Conservation (phyloP, 768 basidiomycete genomes). For the Boletus sp. region DNA sequence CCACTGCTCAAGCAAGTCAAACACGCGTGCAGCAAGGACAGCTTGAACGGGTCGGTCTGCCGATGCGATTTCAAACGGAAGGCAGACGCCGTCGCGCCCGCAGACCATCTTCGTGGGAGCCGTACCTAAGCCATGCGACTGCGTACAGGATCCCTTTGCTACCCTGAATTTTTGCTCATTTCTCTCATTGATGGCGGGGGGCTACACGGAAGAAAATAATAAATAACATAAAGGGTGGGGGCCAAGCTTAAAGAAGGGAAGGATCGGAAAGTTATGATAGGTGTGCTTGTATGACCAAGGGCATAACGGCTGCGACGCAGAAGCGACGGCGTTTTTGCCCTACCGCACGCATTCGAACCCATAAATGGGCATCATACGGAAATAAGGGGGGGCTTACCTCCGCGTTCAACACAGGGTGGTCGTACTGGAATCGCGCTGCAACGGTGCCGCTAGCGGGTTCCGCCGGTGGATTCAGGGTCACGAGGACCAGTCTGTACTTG, state of each 20-base stretch:
- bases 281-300: background rate
- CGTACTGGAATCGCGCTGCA: conserved; percentile 55
- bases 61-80: conserved; percentile 43
- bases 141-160: conserved; percentile 58
- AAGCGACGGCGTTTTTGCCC: background rate
- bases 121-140: conserved; percentile 73
- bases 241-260: background rate
- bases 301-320: no score
- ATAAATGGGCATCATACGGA: background rate
- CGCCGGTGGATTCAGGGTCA: conserved; percentile 66
- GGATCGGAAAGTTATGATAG: background rate
- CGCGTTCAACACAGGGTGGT: conserved; percentile 63
- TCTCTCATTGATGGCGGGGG: conserved; percentile 51
- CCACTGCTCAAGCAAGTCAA: conserved; percentile 40
- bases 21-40: conserved; percentile 29
- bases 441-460: conserved; percentile 46
- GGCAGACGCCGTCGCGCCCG: conserved; percentile 31
- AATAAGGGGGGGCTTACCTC: conserved; percentile 34
- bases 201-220: conserved; percentile 27
- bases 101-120: conserved; percentile 74
- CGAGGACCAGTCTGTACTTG: conserved; percentile 58
- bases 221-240: background rate
- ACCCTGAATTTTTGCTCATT: conserved; percentile 57
- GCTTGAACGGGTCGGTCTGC: conserved; percentile 32
- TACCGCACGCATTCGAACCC: background rate